Conservation (phyloP, 73 alveolate species). For the Paramecium biaurelia region DNA sequence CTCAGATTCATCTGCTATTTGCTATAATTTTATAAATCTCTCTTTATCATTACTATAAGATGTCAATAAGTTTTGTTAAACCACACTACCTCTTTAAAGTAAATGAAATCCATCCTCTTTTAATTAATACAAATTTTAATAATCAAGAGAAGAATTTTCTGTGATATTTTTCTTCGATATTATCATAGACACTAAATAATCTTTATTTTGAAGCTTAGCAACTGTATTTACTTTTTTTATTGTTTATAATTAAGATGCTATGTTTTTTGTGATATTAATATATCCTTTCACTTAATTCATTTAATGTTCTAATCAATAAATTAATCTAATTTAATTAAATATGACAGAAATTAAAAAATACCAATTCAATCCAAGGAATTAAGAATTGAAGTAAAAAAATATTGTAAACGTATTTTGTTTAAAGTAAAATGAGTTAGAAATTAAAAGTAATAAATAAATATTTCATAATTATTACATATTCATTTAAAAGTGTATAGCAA, state of each 20-base stretch:
- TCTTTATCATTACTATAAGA: constrained; percentile 13
- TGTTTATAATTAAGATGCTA: background rate
- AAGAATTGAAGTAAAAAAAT: too few species aligned
- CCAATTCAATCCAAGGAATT: too few species aligned
- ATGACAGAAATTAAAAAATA: background rate
- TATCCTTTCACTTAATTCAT: background rate
- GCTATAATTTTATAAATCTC: background rate
- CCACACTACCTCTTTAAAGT: background rate
- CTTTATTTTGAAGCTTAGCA: background rate
- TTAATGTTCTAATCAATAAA: background rate
- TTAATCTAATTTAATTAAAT: background rate
- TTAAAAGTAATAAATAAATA: too few species aligned
- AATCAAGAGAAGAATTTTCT: constrained; percentile 50
- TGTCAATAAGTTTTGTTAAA: background rate
- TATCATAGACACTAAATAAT: background rate
- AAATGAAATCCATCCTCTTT: background rate
- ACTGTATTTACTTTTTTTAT: background rate
- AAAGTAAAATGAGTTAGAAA: too few species aligned
- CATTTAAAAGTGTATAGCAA: too few species aligned
- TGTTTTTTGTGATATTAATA: background rate
- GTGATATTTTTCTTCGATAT: background rate
- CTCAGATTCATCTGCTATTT: background rate
- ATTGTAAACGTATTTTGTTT: too few species aligned
- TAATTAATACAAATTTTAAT: constrained; percentile 15
- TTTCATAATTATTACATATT: too few species aligned